These are phyloP conservation scores for Rossbeevera mucosa DNA, from an alignment of 768 basidiomycete genomes.

Conservation along the genomic window DNA sequence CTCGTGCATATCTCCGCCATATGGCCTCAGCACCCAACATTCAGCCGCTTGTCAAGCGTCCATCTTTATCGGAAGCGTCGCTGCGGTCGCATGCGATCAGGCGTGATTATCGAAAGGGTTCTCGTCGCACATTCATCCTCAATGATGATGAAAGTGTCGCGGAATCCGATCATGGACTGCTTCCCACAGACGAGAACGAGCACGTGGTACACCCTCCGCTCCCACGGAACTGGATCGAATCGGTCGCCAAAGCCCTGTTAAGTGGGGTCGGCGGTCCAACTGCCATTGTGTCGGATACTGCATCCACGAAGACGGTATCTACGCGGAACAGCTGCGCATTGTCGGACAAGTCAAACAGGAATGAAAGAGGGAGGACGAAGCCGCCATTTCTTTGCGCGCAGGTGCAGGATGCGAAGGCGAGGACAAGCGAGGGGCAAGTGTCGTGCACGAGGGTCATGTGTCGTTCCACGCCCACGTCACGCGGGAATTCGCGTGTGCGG, in stretches of 20 bases:
- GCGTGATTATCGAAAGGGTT: conserved; percentile 26
- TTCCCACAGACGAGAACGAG: conserved; percentile 31
- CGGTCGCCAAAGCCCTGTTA: conserved; percentile 62
- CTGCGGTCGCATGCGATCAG: conserved; percentile 30
- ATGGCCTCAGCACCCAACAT: conserved; percentile 61
- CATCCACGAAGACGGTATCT: conserved; percentile 19
- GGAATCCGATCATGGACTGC: conserved; percentile 18
- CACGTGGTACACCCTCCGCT: conserved; percentile 45
- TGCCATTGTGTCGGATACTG: conserved; percentile 28
- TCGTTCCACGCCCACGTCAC: conserved; percentile 64
- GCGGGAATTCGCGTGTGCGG: conserved; percentile 45
- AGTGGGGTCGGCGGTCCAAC: conserved; percentile 42
- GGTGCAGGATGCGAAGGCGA: conserved; percentile 30
- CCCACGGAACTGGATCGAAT: conserved; percentile 67
- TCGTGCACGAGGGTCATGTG: conserved; percentile 58
- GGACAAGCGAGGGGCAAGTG: conserved; percentile 34
- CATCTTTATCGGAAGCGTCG: conserved; percentile 29
- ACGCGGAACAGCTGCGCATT: conserved; percentile 24
- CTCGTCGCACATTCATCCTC: conserved; percentile 28
- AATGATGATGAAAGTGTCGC: conserved; percentile 31
- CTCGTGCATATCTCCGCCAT: conserved; percentile 67
- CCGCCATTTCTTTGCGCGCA: conserved; percentile 35
- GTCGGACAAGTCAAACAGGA: conserved; percentile 25
- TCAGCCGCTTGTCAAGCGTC: conserved; percentile 31
- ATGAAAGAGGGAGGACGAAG: conserved; percentile 18